Conservation (phyloP, 441 rosid genomes). For the Populus hybrid region DNA sequence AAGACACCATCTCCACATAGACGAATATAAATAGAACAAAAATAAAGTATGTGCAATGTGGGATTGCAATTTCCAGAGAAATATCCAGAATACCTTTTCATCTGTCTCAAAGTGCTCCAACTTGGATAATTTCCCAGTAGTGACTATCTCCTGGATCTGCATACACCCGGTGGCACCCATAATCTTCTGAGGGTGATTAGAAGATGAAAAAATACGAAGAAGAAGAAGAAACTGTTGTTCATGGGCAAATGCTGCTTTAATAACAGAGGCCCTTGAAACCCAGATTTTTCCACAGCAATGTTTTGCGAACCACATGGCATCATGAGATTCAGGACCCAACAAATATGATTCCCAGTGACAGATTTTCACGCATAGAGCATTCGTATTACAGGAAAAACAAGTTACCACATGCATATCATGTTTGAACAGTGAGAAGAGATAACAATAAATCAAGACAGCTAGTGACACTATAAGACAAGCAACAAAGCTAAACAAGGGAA, state of each 20-base stretch:
- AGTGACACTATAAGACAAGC: neutral
- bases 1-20: neutral
- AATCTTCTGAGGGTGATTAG: conserved; percentile 1
- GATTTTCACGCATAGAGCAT: neutral
- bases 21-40: neutral
- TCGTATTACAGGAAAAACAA: neutral
- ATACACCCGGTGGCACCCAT: conserved; percentile 17
- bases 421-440: neutral
- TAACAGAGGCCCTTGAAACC: neutral
- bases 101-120: conserved; percentile 91
- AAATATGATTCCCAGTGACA: neutral
- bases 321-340: neutral
- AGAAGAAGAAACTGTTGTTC: neutral
- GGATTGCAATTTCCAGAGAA: neutral
- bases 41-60: neutral
- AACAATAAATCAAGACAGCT: conserved; percentile 2
- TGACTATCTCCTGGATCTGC: conserved; percentile 93
- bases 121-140: conserved; percentile 84
- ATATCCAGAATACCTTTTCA: conserved; percentile 65
- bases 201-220: neutral
- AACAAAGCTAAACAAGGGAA: conserved; percentile 9
- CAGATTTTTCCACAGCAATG: neutral
- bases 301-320: neutral
- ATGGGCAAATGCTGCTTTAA: neutral
- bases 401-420: neutral